phyloP scores from a whole-genome alignment of 1,284 basidiomycete genomes.

The Boletus austroedulis region DNA sequence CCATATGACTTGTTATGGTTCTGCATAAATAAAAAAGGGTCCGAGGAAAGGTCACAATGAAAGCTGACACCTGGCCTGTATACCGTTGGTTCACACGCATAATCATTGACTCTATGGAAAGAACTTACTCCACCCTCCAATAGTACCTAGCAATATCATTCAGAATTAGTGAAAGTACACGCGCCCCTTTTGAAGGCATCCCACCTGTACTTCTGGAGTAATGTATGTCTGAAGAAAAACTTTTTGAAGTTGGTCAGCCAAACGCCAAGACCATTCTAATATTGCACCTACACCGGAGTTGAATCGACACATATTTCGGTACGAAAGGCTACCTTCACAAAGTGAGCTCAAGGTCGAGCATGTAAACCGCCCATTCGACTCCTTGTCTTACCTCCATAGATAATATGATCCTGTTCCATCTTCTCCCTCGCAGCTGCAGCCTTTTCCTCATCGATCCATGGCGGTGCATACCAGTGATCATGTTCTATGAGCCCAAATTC shows the following conservation, averaged over 20 bases:
- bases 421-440: conserved; percentile 58
- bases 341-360: background rate
- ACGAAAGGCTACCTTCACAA: conserved; percentile 48
- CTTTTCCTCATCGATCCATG: conserved; percentile 74
- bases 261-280: background rate
- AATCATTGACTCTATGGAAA: conserved; percentile 4
- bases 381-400: conserved; percentile 57
- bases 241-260: conserved; percentile 26
- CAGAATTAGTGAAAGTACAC: background rate
- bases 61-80: conserved; percentile 66
- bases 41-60: conserved; percentile 74
- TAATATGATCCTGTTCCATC: conserved; percentile 60
- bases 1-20: conserved; percentile 74
- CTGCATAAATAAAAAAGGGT: conserved; percentile 80
- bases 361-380: background rate
- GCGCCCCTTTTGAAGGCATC: background rate
- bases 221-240: conserved; percentile 78
- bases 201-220: conserved; percentile 67
- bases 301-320: conserved; percentile 80
- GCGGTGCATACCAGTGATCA: conserved; percentile 77
- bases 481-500: conserved; percentile 70
- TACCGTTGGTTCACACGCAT: conserved; percentile 2
- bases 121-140: conserved; percentile 67
- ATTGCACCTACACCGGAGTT: conserved; percentile 67
- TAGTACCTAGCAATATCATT: conserved; percentile 57